phyloP scores from a whole-genome alignment of 768 basidiomycete genomes.

The Mycena albidolilacea region DNA sequence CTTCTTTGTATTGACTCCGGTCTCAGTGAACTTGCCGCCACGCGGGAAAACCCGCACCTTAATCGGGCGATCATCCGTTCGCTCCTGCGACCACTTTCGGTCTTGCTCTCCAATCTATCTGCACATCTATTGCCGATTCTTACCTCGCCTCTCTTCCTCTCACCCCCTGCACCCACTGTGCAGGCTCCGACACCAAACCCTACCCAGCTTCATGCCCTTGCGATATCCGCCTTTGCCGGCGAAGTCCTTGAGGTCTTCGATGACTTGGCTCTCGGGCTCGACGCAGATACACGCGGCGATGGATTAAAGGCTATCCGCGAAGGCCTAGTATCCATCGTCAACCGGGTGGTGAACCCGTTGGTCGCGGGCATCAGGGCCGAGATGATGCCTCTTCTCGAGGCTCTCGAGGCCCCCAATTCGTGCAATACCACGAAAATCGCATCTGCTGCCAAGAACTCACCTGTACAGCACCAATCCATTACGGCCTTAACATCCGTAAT shows the following conservation, averaged over 20 bases:
- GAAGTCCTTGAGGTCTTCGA: slow-evolving; percentile 83
- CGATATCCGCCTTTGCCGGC: slow-evolving; percentile 77
- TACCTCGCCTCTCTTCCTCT: slow-evolving; percentile 74
- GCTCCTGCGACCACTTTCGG: slow-evolving; percentile 83
- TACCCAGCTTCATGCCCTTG: slow-evolving; percentile 80
- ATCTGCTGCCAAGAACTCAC: slow-evolving; percentile 49
- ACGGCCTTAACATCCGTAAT: slow-evolving; percentile 68
- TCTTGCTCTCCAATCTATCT: slow-evolving; percentile 79
- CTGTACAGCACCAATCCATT: slow-evolving; percentile 72
- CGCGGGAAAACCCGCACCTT: slow-evolving; percentile 74
- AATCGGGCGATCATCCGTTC: slow-evolving; percentile 79
- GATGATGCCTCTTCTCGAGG: slow-evolving; percentile 72
- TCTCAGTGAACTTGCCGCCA: slow-evolving; percentile 77
- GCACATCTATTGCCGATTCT: slow-evolving; percentile 76
- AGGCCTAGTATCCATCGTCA: slow-evolving; percentile 77
- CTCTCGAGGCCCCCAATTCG: slow-evolving; percentile 66
- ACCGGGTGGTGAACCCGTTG: slow-evolving; percentile 76
- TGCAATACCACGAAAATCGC: slow-evolving; percentile 47
- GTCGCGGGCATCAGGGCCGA: slow-evolving; percentile 73
- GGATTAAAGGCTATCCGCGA: slow-evolving; percentile 80
- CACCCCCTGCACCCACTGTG: slow-evolving; percentile 63
- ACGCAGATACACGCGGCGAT: slow-evolving; percentile 74
- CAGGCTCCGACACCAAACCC: slow-evolving; percentile 71
- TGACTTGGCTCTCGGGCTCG: slow-evolving; percentile 72
- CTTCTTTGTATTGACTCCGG: slow-evolving; percentile 36